phyloP scores from a whole-genome alignment of 1,284 basidiomycete genomes.

The Macrocystidia cucumis region DNA sequence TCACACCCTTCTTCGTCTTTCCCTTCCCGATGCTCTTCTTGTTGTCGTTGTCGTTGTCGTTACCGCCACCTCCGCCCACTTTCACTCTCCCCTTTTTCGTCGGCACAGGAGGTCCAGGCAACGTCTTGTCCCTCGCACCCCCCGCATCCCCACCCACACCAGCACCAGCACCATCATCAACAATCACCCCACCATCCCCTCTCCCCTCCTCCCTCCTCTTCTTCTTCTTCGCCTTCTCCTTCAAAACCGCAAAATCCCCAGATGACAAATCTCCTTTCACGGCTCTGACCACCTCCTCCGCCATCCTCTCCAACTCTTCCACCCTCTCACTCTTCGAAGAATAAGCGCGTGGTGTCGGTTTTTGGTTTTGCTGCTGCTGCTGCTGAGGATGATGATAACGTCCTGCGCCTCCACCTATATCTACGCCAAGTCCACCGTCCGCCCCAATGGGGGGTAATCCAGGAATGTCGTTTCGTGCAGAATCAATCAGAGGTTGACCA shows the following conservation, averaged over 20 bases:
- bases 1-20: too few relatives aligned
- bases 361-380: too few relatives aligned
- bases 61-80: constrained; percentile 2
- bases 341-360: constrained; percentile 27
- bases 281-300: constrained; percentile 40
- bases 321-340: constrained; percentile 50
- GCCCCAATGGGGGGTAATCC: too few relatives aligned
- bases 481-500: too few relatives aligned
- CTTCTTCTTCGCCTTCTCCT: constrained; percentile 13
- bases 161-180: neutral
- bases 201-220: too few relatives aligned
- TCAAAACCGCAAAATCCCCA: constrained; percentile 15
- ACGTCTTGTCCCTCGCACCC: constrained; percentile 40
- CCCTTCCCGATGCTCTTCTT: neutral
- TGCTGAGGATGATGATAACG: too few relatives aligned
- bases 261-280: constrained; percentile 32
- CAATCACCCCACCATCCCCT: constrained; percentile 3
- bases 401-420: too few relatives aligned
- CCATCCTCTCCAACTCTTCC: constrained; percentile 59
- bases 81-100: constrained; percentile 24
- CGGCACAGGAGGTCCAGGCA: constrained; percentile 47
- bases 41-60: constrained; percentile 9
- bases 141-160: neutral
- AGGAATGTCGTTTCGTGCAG: too few relatives aligned
- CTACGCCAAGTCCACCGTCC: too few relatives aligned